Conservation (phyloP, 306 rosid genomes). For the Fragaria nilgerrensis region DNA sequence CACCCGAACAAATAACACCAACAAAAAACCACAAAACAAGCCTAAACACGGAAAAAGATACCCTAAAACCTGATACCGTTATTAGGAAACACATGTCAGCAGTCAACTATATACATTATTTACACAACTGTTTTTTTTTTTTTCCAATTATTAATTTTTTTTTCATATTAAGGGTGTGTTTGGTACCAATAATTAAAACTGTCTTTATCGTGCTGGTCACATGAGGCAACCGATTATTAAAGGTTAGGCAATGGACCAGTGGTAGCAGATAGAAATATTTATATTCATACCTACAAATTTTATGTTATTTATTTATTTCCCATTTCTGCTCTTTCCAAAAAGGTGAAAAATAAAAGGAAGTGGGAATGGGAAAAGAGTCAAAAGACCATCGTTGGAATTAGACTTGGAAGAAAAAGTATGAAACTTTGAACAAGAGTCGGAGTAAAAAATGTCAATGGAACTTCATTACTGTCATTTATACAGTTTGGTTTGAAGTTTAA, state of each 20-base stretch:
- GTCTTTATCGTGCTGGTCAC: constrained; percentile 6
- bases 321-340: background rate
- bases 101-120: background rate
- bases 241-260: background rate
- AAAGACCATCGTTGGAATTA: background rate
- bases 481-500: constrained; percentile 3
- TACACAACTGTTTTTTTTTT: background rate
- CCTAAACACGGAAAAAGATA: background rate
- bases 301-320: background rate
- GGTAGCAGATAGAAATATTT: constrained; percentile 10
- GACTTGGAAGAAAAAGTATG: background rate
- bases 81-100: background rate
- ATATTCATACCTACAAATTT: background rate
- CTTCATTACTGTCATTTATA: background rate
- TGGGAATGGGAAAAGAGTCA: background rate
- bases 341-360: background rate
- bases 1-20: background rate
- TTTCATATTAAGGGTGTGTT: background rate
- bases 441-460: constrained; percentile 4
- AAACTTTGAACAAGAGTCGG: constrained; percentile 14
- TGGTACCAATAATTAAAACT: background rate
- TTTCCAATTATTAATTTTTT: background rate
- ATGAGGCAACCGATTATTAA: constrained; percentile 6
- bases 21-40: background rate
- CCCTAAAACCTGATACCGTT: background rate